These are phyloP conservation scores for Fremontodendron californicum DNA, from an alignment of 345 rosid species.

Conservation along the genomic window DNA sequence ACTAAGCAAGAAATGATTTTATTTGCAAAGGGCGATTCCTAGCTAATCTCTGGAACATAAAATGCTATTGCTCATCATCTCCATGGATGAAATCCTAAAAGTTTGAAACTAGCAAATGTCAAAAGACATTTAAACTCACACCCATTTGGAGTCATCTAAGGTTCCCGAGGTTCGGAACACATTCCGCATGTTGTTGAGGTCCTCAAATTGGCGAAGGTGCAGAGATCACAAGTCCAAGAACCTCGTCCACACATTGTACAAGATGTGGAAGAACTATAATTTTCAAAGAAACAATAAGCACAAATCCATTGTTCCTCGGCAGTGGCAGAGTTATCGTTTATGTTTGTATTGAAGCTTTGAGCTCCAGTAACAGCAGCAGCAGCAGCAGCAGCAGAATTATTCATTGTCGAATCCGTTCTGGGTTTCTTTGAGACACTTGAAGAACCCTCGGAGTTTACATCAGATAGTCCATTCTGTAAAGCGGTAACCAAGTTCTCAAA, in stretches of 20 bases:
- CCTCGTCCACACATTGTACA: slow-evolving; percentile 7
- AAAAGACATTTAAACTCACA: not conserved
- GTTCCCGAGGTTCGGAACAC: not conserved
- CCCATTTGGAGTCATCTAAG: not conserved
- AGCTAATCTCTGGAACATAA: not conserved
- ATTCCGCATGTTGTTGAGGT: not conserved
- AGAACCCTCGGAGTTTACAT: slow-evolving; percentile 10
- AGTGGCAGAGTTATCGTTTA: not conserved
- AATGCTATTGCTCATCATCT: not conserved
- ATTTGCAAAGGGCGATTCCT: not conserved
- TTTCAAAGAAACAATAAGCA: not conserved
- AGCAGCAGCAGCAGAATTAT: not conserved
- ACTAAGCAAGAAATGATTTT: not conserved
- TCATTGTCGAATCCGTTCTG: not conserved
- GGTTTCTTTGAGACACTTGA: not conserved
- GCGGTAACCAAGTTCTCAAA: slow-evolving; percentile 34
- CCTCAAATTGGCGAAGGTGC: not conserved
- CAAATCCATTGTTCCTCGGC: not conserved
- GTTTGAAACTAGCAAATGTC: not conserved
- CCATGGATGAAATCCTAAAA: not conserved
- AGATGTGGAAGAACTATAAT: not conserved
- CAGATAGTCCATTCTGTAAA: slow-evolving; percentile 37
- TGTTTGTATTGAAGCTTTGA: not conserved
- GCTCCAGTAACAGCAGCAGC: not conserved
- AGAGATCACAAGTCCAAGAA: not conserved